A percentile compares a stretch with the other conserved stretches of the same genome.
These are phyloP conservation scores for Pascua guehoae DNA, from an alignment of 1,284 basidiomycete genomes.

Conservation along the genomic window DNA sequence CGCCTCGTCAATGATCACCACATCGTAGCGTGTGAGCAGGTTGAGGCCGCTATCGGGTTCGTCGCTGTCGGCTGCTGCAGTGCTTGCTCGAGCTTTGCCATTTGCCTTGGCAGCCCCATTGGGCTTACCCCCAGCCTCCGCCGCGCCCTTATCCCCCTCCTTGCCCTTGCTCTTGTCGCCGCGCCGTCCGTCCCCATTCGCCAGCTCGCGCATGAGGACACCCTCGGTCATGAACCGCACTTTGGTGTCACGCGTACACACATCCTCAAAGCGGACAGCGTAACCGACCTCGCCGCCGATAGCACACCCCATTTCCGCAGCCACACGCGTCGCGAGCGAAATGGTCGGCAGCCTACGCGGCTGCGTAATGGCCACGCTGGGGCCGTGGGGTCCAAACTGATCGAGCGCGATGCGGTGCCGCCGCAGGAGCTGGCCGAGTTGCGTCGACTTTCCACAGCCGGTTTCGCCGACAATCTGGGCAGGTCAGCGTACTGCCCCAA, in stretches of 20 bases:
- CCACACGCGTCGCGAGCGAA: constrained; percentile 83
- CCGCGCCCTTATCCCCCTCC: neutral
- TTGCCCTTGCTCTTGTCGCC: constrained; percentile 1
- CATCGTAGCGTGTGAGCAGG: constrained; percentile 76
- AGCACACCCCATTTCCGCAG: constrained; percentile 69
- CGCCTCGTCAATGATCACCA: constrained; percentile 92
- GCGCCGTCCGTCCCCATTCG: constrained; percentile 17
- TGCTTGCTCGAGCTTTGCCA: neutral
- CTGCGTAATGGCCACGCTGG: constrained; percentile 83
- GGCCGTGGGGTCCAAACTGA: constrained; percentile 49
- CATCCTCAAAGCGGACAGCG: constrained; percentile 92
- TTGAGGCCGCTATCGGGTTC: constrained; percentile 20
- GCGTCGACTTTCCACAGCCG: constrained; percentile 96
- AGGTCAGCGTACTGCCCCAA: neutral
- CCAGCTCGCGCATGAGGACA: constrained; percentile 71
- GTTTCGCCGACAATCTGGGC: constrained; percentile 80
- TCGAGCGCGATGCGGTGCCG: constrained; percentile 41
- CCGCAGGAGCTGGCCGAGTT: constrained; percentile 85
- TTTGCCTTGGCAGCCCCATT: neutral
- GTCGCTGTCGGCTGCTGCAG: neutral
- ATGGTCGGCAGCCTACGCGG: constrained; percentile 91
- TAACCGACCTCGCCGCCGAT: constrained; percentile 82
- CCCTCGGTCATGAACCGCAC: constrained; percentile 97
- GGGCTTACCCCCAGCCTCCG: neutral
- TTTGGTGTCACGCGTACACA: constrained; percentile 60